Conservation (phyloP, 257 asterid species). For the Mentha longifolia region DNA sequence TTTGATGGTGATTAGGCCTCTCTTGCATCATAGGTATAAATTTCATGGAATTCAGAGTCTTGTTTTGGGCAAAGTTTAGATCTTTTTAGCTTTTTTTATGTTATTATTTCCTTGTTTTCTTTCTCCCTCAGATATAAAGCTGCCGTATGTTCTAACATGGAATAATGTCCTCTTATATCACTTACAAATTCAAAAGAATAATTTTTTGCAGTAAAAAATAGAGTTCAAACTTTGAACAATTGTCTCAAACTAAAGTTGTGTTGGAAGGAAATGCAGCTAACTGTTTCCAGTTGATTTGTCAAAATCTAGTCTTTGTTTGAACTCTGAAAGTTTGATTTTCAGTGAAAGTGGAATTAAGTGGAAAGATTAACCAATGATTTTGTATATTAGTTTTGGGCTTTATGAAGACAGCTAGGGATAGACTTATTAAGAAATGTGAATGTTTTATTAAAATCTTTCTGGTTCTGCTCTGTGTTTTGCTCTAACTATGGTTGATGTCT, state of each 20-base stretch:
- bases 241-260: too few species aligned
- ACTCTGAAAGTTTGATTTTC: neutral
- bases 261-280: neutral
- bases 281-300: constrained; percentile 17
- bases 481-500: neutral
- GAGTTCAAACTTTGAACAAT: neutral
- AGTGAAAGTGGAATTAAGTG: neutral
- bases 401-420: constrained; percentile 1
- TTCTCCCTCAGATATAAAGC: constrained; percentile 3
- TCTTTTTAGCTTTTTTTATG: neutral
- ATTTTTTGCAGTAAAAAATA: neutral
- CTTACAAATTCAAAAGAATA: neutral
- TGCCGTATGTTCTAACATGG: too few species aligned
- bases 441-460: neutral
- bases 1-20: neutral
- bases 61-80: neutral
- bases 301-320: neutral
- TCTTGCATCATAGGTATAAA: constrained; percentile 8
- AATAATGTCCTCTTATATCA: neutral
- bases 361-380: neutral
- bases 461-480: constrained; percentile 11
- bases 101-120: neutral
- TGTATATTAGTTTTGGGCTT: neutral
- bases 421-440: neutral
- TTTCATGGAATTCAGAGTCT: constrained; percentile 8